Evolutionary conservation across 768 basidiomycete genomes (phyloP), one percentile per base, ranked within the genome.

Genomic region (Lactarius tabidus): DNA sequence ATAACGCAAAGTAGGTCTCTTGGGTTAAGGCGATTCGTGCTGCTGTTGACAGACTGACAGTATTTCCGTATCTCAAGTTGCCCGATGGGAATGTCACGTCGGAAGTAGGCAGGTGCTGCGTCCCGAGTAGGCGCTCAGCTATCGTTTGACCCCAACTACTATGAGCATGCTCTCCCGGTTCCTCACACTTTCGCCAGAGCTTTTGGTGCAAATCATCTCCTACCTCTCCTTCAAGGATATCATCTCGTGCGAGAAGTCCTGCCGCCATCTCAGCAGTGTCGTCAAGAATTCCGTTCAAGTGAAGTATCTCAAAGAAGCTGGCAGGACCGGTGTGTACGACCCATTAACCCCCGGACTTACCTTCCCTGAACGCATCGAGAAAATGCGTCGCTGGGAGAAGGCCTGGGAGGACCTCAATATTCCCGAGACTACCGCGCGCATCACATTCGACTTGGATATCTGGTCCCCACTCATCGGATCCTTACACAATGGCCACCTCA

Each of bases 401-500:
- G 58, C 39, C 33, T 66, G 65, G 65, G 57, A 66, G 57, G 39
- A 62, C 51, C 65, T 66, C 41, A 57, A 66, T 58, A 66, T 66
- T 7, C 60, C 65, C 10, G 60, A 66, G 23, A 54, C 57, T 1
- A 53, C 60, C 33, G 51, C 60, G 1, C 57, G 60, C n/a, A 53
- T 66, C 33, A 66, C 60, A 7, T 66, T 66, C 60, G 60, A 66
- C 57, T 45, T 66, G 6, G 41, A 66, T 39, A 58, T 54, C 23
- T 66, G 65, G 65, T 62, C 65, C 26, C 65, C 65, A n/a, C 65
- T 66, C 57, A 59, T 62, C 36, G 65, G 65, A 20, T 66, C 65
- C 2, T 54, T 66, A 57, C 65, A 66, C 33, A 58, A 62, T 8
- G 65, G 65, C 2, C 61, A 66, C 52, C 20, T 66, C 12, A 54